Base-by-base conservation (phyloP, 345 rosid species). In the Anastatica hierochuntica region DNA sequence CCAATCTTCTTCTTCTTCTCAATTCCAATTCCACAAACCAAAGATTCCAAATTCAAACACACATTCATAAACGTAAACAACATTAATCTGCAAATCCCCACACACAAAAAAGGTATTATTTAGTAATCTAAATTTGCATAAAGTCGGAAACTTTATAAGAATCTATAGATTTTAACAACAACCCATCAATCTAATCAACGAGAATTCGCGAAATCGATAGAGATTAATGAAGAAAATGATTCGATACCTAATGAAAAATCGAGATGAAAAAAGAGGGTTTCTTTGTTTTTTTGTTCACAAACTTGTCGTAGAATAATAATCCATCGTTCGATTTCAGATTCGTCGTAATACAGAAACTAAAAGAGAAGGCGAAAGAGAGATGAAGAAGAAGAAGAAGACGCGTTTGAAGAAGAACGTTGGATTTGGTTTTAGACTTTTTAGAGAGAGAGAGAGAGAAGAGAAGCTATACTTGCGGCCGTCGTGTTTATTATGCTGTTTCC, bases 11-110 rank as follows among this genome's bases (percentile, higher is more conserved):
- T 50, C 64, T 67, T 74, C 69, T 72, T 43, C 35, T 60, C 73
- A 54, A 76, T 66, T 73, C 67, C 77, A 67, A 73, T 75, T 34
- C 60, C 71, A 62, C 8, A 72, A 38, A 72, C 51, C 66, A 68
- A 79, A 63, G 75, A 74, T 74, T 66, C 79, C 52, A 72, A 64
- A 73, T 65, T 82, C 81, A 82, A 69, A 75, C 73, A 69, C 69
- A 18, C 77, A 61, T 77, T 60, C 72, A 78, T 74, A 60, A 53
- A 72, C 57, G 76, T 77, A 53, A 76, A 74, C 83, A 87, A 75
- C 88, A 78, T 80, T 58, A 82, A 82, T 80, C 95, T 84, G 84
- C 77, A 77, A n/a, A n/a, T n/a, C 17, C 52, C 31, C 44, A 42
- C 6, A 31, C 15, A 56, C 2, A 26, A 11, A 40, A 0, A 16